These are phyloP conservation scores for Nothopassalora personata DNA, from an alignment of 2,329 filamentous ascomycete genomes.

Conservation along the genomic window DNA sequence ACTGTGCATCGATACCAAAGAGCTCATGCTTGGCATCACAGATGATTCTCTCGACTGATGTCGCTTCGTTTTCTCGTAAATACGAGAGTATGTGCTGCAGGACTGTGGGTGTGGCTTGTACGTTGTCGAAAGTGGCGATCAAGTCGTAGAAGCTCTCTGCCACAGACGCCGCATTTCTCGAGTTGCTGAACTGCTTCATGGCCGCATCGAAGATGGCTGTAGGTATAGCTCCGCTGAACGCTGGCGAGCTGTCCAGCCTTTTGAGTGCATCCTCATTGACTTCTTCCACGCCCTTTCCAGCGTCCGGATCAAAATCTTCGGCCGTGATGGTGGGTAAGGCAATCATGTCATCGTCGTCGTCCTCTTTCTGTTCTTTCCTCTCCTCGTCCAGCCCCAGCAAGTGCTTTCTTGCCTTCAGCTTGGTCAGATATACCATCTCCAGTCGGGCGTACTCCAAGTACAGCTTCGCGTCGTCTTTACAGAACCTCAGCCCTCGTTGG, in stretches of 20 bases:
- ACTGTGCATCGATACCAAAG: slow-evolving; percentile 57
- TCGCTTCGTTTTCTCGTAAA: slow-evolving; percentile 50
- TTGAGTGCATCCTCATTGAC: slow-evolving; percentile 54
- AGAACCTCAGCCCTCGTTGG: slow-evolving; percentile 87
- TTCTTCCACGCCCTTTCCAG: slow-evolving; percentile 44
- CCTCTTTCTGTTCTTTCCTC: slow-evolving; percentile 37
- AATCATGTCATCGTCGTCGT: slow-evolving; percentile 51
- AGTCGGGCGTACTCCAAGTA: slow-evolving; percentile 89
- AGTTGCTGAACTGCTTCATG: slow-evolving; percentile 63
- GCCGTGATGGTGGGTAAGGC: slow-evolving; percentile 55
- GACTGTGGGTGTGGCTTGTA: slow-evolving; percentile 61
- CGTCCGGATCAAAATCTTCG: slow-evolving; percentile 56
- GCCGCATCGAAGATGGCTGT: slow-evolving; percentile 86
- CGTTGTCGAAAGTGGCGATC: slow-evolving; percentile 63
- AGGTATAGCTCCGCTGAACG: slow-evolving; percentile 87
- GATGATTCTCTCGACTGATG: slow-evolving; percentile 53
- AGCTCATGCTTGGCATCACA: slow-evolving; percentile 69
- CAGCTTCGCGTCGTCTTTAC: slow-evolving; percentile 64
- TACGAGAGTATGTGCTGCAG: slow-evolving; percentile 66
- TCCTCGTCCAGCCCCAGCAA: slow-evolving; percentile 58
- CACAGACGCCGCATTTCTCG: slow-evolving; percentile 53
- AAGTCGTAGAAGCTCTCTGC: slow-evolving; percentile 76
- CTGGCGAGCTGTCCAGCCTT: slow-evolving; percentile 65
- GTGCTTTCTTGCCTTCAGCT: slow-evolving; percentile 68
- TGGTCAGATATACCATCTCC: slow-evolving; percentile 87